Conservation (phyloP, 179 eudicot genomes). For the Monotropa hypopitys region DNA sequence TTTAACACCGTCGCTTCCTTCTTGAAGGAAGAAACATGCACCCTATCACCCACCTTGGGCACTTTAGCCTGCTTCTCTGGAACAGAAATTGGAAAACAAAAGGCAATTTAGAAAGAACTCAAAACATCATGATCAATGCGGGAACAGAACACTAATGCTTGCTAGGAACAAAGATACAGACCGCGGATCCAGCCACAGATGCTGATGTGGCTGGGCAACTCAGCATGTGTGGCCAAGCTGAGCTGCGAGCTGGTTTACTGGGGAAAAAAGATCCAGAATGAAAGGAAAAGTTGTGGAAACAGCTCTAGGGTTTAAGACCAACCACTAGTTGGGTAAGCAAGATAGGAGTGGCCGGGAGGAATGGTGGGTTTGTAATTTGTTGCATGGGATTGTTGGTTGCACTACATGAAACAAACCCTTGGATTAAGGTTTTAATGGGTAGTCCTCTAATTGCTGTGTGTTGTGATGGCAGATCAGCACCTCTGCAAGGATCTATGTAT, state of each 20-base stretch:
- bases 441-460: background rate
- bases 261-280: background rate
- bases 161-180: background rate
- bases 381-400: background rate
- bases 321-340: background rate
- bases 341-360: background rate
- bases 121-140: background rate
- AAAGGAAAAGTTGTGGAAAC: background rate
- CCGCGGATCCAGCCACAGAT: background rate
- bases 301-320: no score
- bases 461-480: background rate
- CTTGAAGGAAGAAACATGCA: slow-evolving; percentile 55
- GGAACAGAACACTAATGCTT: background rate
- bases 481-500: background rate
- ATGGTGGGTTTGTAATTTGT: background rate
- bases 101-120: background rate
- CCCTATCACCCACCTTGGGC: slow-evolving; percentile 64
- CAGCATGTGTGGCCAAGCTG: background rate
- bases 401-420: background rate
- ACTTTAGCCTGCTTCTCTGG: slow-evolving; percentile 26
- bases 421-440: background rate
- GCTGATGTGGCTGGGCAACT: background rate
- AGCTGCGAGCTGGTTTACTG: background rate
- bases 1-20: slow-evolving; percentile 53
- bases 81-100: background rate